Base-by-base conservation (phyloP, 75 land plant genomes). In the Pinus tabuliformis region DNA sequence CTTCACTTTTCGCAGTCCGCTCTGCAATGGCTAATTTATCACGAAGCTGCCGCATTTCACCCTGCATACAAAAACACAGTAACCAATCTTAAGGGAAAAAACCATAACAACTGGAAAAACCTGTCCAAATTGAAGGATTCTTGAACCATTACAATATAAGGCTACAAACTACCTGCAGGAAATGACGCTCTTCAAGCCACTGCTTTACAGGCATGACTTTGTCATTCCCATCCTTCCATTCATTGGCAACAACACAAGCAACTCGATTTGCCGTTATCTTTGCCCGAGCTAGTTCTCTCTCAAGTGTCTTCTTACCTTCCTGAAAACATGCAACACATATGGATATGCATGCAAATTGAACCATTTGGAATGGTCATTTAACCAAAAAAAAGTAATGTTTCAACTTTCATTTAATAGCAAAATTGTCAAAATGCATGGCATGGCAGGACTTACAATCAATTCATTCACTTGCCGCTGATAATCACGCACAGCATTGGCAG, bases 171-270 rank as follows among this genome's bases (percentile, higher is more conserved):
- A 91, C 99, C 88, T 94, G 99, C 88, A 94, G 77, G 79, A 90
- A 94, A 74, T 95, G 81, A 22, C 97, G 81, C 37, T 96, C 99
- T 70, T 96, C 98, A 58, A 95, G 92, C 99, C 99, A 96, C 77
- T 94, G 97, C 73, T 82, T 93, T 42, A 96, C 97, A 71, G 99
- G 99, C 97, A 96, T 96, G 36, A 96, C 99, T 73, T 96, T 96
- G 77, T 96, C 99, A 84, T 96, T 97, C 78, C 91, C 94, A 92
- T 95, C 91, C 59, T 94, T 96, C 88, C 91, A 92, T 57, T 95
- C 97, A 14, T 92, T 97, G 5, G 93, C 99, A 11, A 72, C 49
- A 56, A 30, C 52, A 21, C 77, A 76, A n/a, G 98, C 98, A n/a
- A 96, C 99, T 78, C 99, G 85, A 75, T 96, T 94, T 59, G 97